Evolutionary conservation across 768 basidiomycete genomes (phyloP).

Genomic region (Boletellus ananas): DNA sequence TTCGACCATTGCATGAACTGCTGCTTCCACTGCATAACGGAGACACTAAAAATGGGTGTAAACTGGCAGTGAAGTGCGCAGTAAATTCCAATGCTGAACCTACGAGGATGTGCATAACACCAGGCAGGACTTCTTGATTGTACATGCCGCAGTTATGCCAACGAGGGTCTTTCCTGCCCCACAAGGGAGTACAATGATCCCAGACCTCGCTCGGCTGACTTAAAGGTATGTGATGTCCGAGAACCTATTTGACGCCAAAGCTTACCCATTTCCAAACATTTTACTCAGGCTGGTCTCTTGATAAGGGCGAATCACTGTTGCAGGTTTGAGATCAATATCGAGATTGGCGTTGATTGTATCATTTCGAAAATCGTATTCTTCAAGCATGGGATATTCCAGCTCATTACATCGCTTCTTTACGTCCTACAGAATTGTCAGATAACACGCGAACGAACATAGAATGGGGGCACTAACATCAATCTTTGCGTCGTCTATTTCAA

Average conservation of each 20-base stretch:
- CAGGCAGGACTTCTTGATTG: constrained; percentile 97
- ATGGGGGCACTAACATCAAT: constrained; percentile 68
- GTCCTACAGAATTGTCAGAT: constrained; percentile 48
- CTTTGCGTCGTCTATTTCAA: constrained; percentile 90
- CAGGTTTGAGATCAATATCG: constrained; percentile 97
- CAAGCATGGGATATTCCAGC: constrained; percentile 95
- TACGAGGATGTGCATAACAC: constrained; percentile 98
- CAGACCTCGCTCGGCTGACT: constrained; percentile 87
- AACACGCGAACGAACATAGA: constrained; percentile 1
- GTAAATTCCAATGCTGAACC: constrained; percentile 31
- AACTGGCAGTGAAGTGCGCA: constrained; percentile 1
- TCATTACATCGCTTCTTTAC: constrained; percentile 97
- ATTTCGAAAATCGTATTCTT: constrained; percentile 98
- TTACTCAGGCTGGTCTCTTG: constrained; percentile 98
- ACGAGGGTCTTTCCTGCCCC: constrained; percentile 99
- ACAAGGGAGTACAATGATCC: constrained; percentile 97
- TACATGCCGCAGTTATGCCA: constrained; percentile 99
- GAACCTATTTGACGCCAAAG: background rate
- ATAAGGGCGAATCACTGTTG: constrained; percentile 95
- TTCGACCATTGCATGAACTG: constrained; percentile 99
- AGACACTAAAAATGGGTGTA: constrained; percentile 49
- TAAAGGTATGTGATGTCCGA: constrained; percentile 1
- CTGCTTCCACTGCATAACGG: constrained; percentile 98
- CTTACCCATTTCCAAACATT: constrained; percentile 99
- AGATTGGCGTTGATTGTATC: constrained; percentile 95